Conservation (phyloP, 1,284 basidiomycete genomes). For the Ustilago vetiveriae region DNA sequence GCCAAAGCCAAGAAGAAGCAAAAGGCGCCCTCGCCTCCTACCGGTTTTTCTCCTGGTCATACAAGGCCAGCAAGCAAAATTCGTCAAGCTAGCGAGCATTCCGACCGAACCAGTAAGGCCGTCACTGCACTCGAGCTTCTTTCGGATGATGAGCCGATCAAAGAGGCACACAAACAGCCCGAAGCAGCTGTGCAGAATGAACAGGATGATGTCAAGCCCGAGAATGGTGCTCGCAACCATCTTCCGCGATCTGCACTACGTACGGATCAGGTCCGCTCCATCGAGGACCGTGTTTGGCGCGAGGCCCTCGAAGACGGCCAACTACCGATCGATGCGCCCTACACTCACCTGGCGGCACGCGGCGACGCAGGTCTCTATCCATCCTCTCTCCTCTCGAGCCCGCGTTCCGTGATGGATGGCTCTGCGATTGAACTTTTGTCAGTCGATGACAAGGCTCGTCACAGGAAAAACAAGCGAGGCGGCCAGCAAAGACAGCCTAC, state of each 20-base stretch:
- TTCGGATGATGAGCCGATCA: conserved; percentile 12
- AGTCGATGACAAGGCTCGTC: conserved; percentile 9
- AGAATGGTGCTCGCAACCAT: conserved; percentile 4
- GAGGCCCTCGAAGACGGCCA: conserved; percentile 42
- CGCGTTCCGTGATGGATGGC: conserved; percentile 14
- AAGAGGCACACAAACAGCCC: neutral
- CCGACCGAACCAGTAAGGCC: conserved; percentile 36
- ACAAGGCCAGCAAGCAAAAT: neutral
- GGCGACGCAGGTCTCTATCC: conserved; percentile 20
- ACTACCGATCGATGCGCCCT: conserved; percentile 52
- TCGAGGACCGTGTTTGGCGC: conserved; percentile 50
- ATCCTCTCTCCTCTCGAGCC: conserved; percentile 19
- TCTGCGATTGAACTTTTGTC: conserved; percentile 35
- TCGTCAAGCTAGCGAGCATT: conserved; percentile 19
- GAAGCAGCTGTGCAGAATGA: too few relatives aligned
- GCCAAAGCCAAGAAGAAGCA: conserved; percentile 40
- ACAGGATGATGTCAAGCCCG: neutral
- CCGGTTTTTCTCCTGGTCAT: too few relatives aligned
- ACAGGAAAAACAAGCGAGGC: conserved; percentile 8
- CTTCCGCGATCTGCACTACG: conserved; percentile 31
- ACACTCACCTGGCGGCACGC: conserved; percentile 50
- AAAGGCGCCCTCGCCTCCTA: neutral
- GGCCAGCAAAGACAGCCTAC: conserved; percentile 14
- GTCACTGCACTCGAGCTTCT: conserved; percentile 29
- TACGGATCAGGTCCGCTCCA: conserved; percentile 37